Evolutionary conservation across 2,329 filamentous ascomycete species (phyloP).

Genomic region (Paradendryphiella salina): DNA sequence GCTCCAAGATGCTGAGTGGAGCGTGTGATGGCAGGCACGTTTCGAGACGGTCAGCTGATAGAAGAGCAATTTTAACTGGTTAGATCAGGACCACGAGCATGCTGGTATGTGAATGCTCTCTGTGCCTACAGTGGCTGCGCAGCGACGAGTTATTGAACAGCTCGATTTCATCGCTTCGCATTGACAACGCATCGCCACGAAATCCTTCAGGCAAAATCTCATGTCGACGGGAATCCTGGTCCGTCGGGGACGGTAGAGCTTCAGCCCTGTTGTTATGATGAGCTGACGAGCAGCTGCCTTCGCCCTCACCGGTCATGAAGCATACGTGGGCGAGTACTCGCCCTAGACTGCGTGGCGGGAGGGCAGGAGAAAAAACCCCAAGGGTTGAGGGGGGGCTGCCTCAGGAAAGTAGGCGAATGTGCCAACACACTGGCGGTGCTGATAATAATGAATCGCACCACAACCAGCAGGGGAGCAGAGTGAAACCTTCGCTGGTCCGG

Average conservation of each 20-base stretch:
- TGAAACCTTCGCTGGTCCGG: too few species aligned
- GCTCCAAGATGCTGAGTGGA: neutral
- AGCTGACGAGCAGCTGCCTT: neutral
- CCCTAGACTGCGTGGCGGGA: too few species aligned
- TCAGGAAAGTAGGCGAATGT: too few species aligned
- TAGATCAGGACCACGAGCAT: neutral
- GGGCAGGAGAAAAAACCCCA: too few species aligned
- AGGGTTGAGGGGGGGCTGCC: too few species aligned
- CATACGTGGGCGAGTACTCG: neutral
- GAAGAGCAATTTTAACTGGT: neutral
- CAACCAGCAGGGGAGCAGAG: too few species aligned
- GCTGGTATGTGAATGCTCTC: neutral
- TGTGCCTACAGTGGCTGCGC: neutral
- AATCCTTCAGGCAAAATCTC: neutral
- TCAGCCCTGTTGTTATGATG: neutral
- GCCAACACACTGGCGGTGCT: too few species aligned
- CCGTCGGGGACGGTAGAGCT: neutral
- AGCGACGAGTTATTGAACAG: too few species aligned
- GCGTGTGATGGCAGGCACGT: too few species aligned
- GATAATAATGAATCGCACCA: too few species aligned
- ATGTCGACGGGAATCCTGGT: neutral
- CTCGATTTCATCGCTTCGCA: neutral
- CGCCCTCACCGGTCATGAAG: neutral
- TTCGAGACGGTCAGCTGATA: neutral
- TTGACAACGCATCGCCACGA: too few species aligned